These are phyloP conservation scores for Themeda triandra DNA, from an alignment of 176 grass and related monocot genomes.

Conservation along the genomic window DNA sequence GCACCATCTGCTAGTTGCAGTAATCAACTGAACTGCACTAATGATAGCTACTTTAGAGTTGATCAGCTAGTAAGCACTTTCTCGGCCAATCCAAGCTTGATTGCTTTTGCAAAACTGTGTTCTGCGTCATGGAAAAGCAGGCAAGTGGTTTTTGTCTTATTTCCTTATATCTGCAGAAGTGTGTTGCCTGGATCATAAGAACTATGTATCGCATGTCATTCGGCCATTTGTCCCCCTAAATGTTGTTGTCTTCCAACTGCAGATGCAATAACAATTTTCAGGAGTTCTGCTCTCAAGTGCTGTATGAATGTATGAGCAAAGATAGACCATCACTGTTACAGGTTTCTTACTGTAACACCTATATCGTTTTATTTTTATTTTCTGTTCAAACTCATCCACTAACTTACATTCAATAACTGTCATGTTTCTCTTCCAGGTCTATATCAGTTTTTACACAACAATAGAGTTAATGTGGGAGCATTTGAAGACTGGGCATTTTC, in stretches of 20 bases:
- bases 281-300: constrained; percentile 89
- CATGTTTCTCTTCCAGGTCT: constrained; percentile 59
- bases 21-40: constrained; percentile 28
- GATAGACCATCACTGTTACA: constrained; percentile 86
- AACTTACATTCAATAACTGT: constrained; percentile 5
- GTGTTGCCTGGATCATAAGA: not conserved
- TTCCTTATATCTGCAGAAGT: constrained; percentile 1
- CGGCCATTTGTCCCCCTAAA: not conserved
- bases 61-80: constrained; percentile 93
- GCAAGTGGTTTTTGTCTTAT: constrained; percentile 38
- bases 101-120: constrained; percentile 91
- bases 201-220: constrained; percentile 13
- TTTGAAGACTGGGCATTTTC: constrained; percentile 49
- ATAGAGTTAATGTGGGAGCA: constrained; percentile 84
- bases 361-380: too few species aligned
- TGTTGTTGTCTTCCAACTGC: constrained; percentile 27
- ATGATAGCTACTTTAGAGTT: constrained; percentile 56
- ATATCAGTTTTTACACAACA: constrained; percentile 78
- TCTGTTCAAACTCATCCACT: too few species aligned
- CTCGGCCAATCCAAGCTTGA: constrained; percentile 93
- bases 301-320: constrained; percentile 99
- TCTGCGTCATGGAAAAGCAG: constrained; percentile 61
- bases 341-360: constrained; percentile 41
- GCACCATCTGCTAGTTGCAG: constrained; percentile 22
- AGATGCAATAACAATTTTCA: constrained; percentile 80